These are phyloP conservation scores for Chrysopogon serrulatus DNA, from an alignment of 176 grass and related monocot genomes.

Conservation along the genomic window DNA sequence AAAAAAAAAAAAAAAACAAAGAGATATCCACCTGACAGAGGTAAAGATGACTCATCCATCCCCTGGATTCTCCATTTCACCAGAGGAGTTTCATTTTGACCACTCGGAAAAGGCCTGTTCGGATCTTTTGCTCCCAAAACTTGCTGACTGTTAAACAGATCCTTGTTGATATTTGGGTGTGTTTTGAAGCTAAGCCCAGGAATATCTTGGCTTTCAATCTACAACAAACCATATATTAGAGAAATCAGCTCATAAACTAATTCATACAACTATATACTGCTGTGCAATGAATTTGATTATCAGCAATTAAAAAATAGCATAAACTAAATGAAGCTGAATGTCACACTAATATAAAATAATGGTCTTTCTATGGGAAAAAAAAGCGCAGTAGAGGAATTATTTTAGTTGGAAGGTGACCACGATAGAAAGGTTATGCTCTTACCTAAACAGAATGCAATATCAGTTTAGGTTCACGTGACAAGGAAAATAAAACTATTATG, in stretches of 20 bases:
- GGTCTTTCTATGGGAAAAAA: background rate
- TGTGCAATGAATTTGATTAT: background rate
- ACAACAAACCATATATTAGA: constrained; percentile 19
- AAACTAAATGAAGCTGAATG: background rate
- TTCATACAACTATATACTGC: background rate
- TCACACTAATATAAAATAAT: background rate
- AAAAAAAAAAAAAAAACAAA: constrained; percentile 14
- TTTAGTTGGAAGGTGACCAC: background rate
- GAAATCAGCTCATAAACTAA: background rate
- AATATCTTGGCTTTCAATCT: constrained; percentile 81
- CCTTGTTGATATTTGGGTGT: constrained; percentile 79
- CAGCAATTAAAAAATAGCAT: background rate
- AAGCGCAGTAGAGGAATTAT: background rate
- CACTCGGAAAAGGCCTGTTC: too few species aligned
- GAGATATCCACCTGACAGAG: constrained; percentile 55
- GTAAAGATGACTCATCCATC: constrained; percentile 66
- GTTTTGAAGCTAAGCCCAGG: constrained; percentile 83
- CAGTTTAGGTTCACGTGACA: background rate
- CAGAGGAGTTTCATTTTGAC: too few species aligned
- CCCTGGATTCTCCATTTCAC: constrained; percentile 26
- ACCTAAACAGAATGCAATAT: background rate
- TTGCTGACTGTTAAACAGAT: constrained; percentile 54
- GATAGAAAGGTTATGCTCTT: background rate
- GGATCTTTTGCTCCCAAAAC: too few species aligned
- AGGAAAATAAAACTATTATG: background rate